A percentile compares a stretch with the other conserved stretches of the same genome.
phyloP scores from a whole-genome alignment of 169 alveolate genomes.

The Plasmodium inui region DNA sequence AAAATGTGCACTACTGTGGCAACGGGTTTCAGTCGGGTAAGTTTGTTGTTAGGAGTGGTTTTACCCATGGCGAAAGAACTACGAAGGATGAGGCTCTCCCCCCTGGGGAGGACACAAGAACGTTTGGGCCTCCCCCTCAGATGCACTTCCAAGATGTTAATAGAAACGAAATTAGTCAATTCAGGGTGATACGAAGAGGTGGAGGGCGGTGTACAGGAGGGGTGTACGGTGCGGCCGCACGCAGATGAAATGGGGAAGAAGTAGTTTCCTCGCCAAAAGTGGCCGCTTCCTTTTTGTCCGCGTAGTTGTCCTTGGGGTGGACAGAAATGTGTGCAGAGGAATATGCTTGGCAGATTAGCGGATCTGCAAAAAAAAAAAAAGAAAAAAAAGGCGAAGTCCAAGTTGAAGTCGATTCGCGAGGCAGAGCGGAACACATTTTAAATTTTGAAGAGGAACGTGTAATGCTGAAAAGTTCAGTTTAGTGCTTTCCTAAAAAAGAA shows the following conservation, averaged over 20 bases:
- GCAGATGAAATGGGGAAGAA: neutral
- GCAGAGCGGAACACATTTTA: neutral
- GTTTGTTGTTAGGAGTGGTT: neutral
- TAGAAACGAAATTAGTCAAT: neutral
- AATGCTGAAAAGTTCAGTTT: neutral
- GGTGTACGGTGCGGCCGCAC: neutral
- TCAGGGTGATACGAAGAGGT: slow-evolving; percentile 4
- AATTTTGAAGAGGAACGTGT: neutral
- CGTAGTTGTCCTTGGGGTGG: neutral
- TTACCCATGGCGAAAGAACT: neutral
- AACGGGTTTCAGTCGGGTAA: neutral
- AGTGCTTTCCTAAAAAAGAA: neutral
- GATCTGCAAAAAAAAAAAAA: neutral
- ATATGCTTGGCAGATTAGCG: neutral
- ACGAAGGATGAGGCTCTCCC: neutral
- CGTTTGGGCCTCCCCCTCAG: neutral
- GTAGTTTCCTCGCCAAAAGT: neutral
- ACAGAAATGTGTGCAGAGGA: neutral
- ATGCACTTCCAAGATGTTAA: neutral
- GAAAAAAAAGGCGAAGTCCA: neutral
- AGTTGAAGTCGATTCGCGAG: neutral
- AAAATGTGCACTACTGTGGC: neutral
- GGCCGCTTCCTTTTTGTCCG: neutral
- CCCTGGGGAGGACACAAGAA: neutral
- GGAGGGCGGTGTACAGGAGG: neutral